Evolutionary conservation across 2,329 filamentous ascomycete species (phyloP).

Genomic region (Monilinia fructigena): DNA sequence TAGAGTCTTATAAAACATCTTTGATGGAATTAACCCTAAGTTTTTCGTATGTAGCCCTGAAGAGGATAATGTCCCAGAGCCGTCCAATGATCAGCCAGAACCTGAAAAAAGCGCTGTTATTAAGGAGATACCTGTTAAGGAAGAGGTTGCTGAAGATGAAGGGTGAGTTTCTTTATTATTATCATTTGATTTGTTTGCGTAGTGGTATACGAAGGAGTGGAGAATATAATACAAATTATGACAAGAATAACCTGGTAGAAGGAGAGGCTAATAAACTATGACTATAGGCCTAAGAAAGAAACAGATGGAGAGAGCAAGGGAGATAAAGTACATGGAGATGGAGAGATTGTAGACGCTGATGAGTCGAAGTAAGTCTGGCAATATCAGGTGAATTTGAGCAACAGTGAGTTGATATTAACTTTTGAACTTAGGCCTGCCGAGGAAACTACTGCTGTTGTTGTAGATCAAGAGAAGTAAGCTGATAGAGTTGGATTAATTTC

Average conservation of each 20-base stretch:
- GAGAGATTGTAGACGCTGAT: background rate
- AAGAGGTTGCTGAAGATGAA: conserved; percentile 11
- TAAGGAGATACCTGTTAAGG: conserved; percentile 9
- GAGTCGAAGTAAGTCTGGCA: background rate
- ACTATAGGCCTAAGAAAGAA: conserved; percentile 6
- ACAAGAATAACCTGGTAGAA: background rate
- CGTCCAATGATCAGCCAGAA: background rate
- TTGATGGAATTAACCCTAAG: conserved; percentile 11
- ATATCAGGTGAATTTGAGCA: background rate
- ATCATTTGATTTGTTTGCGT: background rate
- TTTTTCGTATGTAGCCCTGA: background rate
- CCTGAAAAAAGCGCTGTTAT: background rate
- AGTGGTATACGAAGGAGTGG: no score
- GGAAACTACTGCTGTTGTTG: background rate
- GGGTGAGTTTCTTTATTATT: background rate
- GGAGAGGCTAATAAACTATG: background rate
- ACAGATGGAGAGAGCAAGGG: background rate
- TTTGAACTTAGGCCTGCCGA: background rate
- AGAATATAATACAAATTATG: background rate
- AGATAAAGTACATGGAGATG: background rate
- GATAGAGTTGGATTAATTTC: background rate
- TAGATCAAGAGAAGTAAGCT: background rate
- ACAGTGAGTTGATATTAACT: background rate
- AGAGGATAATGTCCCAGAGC: background rate
- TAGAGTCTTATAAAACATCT: background rate